Evolutionary conservation across 192 early-diverging fungal genomes (phyloP), one percentile per base, ranked within the genome.

Genomic region (Coemansia sp.): DNA sequence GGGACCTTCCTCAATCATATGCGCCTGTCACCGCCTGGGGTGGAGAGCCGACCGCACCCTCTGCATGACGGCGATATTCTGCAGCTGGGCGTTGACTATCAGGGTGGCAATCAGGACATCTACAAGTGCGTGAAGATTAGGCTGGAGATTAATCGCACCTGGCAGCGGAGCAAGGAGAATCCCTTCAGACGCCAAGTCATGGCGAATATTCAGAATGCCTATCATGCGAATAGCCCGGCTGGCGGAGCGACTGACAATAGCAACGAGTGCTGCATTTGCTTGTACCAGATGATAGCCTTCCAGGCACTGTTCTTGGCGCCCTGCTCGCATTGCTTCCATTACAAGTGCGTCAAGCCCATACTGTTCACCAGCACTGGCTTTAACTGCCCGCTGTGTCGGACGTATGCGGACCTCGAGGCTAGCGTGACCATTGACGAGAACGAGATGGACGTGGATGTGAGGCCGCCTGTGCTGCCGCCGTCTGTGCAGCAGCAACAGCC

Each of bases 1-100:
- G 97, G 97, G 9, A 99, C 97, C 14, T 99, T 98, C 65, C 81
- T 99, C 30, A 99, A 99, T 82, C 90, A 95, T 76, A 87, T 91
- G 76, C 81, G 97, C n/a, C 78, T 99, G 18, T 90, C 89, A 49
- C 89, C 95, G 16, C 90, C 94, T 21, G 88, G 88, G 4, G 85
- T 91, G 52, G 94, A 94, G 74, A 93, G 91, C 49, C 71, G 85
- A 44, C 88, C 95, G 10, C 89, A 88, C 55, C 85, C 83, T 31
- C 71, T 98, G 56, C 88, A 91, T 56, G 88, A 93, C 78, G 93
- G 93, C 7, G 97, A 98, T 74, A 84, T 98, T 23, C 82, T 98
- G 54, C 95, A 98, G 83, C 84, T 98, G 25, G 97, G 97, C 27
- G 91, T 96, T 16, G 97, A 98, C 65, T 97, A 97, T 72, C 93